Conservation (phyloP, 805 yeast genomes). For the Teunomyces panamensis region DNA sequence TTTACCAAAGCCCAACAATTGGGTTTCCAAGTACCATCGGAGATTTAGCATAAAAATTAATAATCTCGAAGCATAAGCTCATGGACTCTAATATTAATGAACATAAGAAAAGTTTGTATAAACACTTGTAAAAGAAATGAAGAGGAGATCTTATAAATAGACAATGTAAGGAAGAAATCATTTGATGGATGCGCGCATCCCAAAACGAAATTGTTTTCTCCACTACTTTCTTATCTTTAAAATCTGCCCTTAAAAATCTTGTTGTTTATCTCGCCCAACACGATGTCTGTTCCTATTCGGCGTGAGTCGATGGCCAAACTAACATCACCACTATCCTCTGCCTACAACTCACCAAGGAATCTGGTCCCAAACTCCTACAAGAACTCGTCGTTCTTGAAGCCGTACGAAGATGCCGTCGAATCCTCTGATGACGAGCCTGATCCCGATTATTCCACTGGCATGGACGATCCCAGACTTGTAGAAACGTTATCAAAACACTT, state of each 20-base stretch:
- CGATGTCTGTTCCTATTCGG: slow-evolving; percentile 10
- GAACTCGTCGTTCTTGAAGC: neutral
- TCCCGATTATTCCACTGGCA: slow-evolving; percentile 15
- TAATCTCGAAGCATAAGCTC: neutral
- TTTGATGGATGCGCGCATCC: neutral
- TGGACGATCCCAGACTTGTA: slow-evolving; percentile 31
- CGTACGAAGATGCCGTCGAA: slow-evolving; percentile 1
- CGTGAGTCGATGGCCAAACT: slow-evolving; percentile 31
- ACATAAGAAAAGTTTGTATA: neutral
- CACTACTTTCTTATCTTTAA: neutral
- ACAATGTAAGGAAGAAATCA: too few species aligned
- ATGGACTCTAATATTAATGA: neutral
- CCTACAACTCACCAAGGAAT: slow-evolving; percentile 20
- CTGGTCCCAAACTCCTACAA: slow-evolving; percentile 13
- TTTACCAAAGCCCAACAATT: slow-evolving; percentile 31
- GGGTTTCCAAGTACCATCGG: slow-evolving; percentile 32
- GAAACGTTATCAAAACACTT: slow-evolving; percentile 36
- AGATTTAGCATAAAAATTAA: slow-evolving; percentile 6
- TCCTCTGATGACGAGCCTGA: slow-evolving; percentile 8
- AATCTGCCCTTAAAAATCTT: neutral
- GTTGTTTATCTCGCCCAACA: neutral
- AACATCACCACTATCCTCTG: slow-evolving; percentile 10
- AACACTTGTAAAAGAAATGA: neutral
- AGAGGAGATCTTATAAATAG: too few species aligned
- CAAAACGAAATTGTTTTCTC: neutral